These are phyloP conservation scores for Pleurostoma richardsiae DNA, from an alignment of 2,329 filamentous ascomycete genomes.

Conservation along the genomic window DNA sequence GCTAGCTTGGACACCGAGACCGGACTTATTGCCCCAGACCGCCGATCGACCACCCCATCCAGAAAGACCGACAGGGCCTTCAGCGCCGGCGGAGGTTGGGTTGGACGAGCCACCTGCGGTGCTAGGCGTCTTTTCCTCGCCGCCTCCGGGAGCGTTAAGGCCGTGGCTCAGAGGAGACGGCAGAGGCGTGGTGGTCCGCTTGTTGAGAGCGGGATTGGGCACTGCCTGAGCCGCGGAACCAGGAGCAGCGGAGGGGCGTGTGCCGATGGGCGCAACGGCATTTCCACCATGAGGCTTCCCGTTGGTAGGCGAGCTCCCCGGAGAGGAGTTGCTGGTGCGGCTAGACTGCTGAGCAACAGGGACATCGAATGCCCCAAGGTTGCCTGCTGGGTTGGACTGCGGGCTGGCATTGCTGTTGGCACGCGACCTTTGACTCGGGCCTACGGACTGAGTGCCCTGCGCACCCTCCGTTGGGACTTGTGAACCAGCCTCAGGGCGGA, in stretches of 20 bases:
- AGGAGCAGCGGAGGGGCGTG: slow-evolving; percentile 63
- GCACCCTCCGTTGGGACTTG: slow-evolving; percentile 33
- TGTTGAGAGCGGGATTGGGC: slow-evolving; percentile 59
- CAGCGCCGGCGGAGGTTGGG: slow-evolving; percentile 39
- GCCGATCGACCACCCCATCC: slow-evolving; percentile 77
- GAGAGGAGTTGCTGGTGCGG: slow-evolving; percentile 82
- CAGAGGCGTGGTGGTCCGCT: slow-evolving; percentile 83
- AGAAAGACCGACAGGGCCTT: slow-evolving; percentile 36
- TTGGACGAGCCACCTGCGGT: slow-evolving; percentile 53
- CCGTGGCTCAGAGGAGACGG: slow-evolving; percentile 82
- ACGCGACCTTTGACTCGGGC: slow-evolving; percentile 56
- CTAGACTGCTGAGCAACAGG: slow-evolving; percentile 44
- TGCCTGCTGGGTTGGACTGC: slow-evolving; percentile 57
- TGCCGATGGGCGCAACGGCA: slow-evolving; percentile 88
- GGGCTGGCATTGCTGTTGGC: slow-evolving; percentile 85
- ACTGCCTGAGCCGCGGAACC: slow-evolving; percentile 40
- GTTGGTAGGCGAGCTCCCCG: slow-evolving; percentile 69
- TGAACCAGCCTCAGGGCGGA: slow-evolving; percentile 46
- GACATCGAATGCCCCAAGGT: slow-evolving; percentile 55
- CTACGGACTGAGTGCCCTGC: slow-evolving; percentile 40
- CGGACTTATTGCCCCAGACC: slow-evolving; percentile 80
- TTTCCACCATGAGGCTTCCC: slow-evolving; percentile 47
- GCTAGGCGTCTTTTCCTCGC: slow-evolving; percentile 38
- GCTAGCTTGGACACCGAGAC: slow-evolving; percentile 81
- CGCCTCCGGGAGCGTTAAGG: slow-evolving; percentile 49